These are phyloP conservation scores for Magnusiomyces ingens DNA, from an alignment of 1,139 yeast species.

Conservation along the genomic window DNA sequence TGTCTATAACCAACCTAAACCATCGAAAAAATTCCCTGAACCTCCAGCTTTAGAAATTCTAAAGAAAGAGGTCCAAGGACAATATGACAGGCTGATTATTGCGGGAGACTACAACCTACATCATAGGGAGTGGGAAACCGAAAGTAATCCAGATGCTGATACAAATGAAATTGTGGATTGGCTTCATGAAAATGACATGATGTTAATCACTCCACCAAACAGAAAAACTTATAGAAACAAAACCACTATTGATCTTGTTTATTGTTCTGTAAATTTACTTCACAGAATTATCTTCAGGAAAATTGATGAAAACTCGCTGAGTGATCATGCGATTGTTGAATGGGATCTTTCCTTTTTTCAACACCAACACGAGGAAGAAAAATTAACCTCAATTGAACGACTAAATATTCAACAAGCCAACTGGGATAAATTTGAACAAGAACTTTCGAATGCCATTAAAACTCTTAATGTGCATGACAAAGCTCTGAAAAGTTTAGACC, in stretches of 20 bases:
- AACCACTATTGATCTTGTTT: no score
- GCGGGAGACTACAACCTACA: conserved; percentile 1
- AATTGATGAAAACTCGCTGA: no score
- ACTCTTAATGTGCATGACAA: not conserved
- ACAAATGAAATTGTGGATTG: not conserved
- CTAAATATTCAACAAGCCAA: not conserved
- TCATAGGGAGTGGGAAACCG: not conserved
- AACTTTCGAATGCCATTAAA: not conserved
- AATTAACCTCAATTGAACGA: not conserved
- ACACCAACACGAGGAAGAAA: not conserved
- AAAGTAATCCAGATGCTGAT: not conserved
- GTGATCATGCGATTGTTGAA: no score
- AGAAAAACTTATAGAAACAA: no score
- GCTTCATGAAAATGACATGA: no score
- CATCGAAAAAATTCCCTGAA: not conserved
- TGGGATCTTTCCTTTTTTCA: no score
- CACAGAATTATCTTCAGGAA: no score
- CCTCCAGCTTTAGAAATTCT: not conserved
- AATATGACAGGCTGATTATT: not conserved
- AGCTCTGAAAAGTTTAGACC: not conserved
- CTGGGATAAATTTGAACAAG: not conserved
- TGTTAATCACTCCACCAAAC: no score
- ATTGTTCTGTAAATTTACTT: no score
- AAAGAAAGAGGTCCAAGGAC: not conserved
- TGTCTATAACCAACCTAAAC: not conserved